A percentile compares a stretch with the other conserved stretches of the same genome.
Evolutionary conservation across 208 protist species (phyloP).

Genomic region (Spironucleus salmonicida): DNA sequence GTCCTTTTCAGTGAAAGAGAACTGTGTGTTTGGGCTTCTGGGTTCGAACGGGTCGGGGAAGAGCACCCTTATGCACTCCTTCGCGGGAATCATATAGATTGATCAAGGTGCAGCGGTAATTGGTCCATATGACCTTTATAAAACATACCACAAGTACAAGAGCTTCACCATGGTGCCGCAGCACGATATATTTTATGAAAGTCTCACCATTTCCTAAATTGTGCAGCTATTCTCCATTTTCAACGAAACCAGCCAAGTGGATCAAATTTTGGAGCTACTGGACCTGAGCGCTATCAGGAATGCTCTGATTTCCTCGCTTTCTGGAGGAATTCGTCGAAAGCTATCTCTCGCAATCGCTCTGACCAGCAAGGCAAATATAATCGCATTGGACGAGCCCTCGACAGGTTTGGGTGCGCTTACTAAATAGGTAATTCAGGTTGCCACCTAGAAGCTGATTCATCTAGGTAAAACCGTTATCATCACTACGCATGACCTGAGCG

Average conservation of each 20-base stretch:
- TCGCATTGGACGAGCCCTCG: not conserved
- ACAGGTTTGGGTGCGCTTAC: not conserved
- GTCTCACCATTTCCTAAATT: not conserved
- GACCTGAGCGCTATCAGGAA: not conserved
- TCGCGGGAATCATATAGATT: not conserved
- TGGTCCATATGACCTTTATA: too few relatives aligned
- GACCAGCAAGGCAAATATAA: not conserved
- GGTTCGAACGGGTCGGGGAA: not conserved
- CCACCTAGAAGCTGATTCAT: not conserved
- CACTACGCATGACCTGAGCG: slow-evolving; percentile 16
- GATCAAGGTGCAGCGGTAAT: too few relatives aligned
- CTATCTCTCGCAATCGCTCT: not conserved
- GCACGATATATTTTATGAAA: not conserved
- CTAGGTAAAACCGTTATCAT: not conserved
- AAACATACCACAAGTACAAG: too few relatives aligned
- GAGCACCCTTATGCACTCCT: not conserved
- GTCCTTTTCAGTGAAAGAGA: not conserved
- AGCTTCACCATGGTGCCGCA: slow-evolving; percentile 13
- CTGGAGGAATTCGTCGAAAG: not conserved
- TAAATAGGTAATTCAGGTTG: not conserved
- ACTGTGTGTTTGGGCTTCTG: not conserved
- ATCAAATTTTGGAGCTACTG: not conserved
- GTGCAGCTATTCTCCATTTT: not conserved
- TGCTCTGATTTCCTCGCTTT: not conserved
- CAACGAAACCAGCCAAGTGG: not conserved